Conservation (phyloP, 2,329 filamentous ascomycete species). For the Fusarium phyllophilum region DNA sequence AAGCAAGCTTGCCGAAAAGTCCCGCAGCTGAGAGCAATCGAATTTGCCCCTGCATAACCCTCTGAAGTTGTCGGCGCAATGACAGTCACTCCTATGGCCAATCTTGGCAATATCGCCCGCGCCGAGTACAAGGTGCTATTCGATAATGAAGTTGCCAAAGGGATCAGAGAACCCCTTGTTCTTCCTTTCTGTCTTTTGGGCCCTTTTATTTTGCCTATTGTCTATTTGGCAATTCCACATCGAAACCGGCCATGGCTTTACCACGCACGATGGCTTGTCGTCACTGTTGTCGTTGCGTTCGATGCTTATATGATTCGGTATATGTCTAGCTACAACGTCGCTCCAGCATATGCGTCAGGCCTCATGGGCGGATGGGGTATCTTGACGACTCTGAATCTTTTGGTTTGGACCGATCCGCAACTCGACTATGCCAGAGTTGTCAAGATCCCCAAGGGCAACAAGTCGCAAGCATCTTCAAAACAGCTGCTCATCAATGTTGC, state of each 20-base stretch:
- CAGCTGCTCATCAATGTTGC: background rate
- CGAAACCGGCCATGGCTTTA: constrained; percentile 61
- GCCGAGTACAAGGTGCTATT: constrained; percentile 52
- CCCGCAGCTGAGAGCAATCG: background rate
- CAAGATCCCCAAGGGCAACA: constrained; percentile 41
- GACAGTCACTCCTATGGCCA: constrained; percentile 4
- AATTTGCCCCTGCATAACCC: background rate
- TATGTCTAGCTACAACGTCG: constrained; percentile 63
- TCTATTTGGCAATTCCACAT: constrained; percentile 69
- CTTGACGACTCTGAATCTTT: constrained; percentile 58
- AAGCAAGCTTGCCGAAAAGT: background rate
- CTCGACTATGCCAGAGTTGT: constrained; percentile 64
- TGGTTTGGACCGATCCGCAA: constrained; percentile 67
- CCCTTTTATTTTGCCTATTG: constrained; percentile 58
- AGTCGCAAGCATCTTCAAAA: background rate
- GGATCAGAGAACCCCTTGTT: constrained; percentile 59
- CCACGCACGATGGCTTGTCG: constrained; percentile 59
- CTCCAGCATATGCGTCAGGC: constrained; percentile 61
- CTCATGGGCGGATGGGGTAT: constrained; percentile 62
- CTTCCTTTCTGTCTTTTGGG: constrained; percentile 63
- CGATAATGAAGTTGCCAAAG: constrained; percentile 49
- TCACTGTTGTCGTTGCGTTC: constrained; percentile 55
- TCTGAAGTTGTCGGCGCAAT: constrained; percentile 6
- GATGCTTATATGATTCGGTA: constrained; percentile 55
- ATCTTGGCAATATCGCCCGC: constrained; percentile 44